A percentile compares a stretch with the other conserved stretches of the same genome.
These are phyloP conservation scores for Talaromyces sp. DNA, from an alignment of 2,329 filamentous ascomycete species.

Conservation along the genomic window DNA sequence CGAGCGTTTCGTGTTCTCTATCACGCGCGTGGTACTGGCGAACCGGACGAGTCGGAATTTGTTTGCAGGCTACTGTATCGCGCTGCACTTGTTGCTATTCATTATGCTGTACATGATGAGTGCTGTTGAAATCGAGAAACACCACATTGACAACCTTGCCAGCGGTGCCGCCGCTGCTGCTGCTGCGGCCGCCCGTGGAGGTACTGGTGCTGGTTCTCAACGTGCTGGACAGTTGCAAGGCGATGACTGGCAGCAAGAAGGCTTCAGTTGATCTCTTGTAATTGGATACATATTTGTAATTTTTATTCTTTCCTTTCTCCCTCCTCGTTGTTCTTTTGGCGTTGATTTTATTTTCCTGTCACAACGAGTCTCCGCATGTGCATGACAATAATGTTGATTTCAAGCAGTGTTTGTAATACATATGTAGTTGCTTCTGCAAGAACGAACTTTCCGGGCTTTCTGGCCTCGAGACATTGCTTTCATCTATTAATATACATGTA, in stretches of 20 bases:
- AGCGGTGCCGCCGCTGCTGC: slow-evolving; percentile 36
- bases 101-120: slow-evolving; percentile 81
- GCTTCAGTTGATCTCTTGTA: slow-evolving; percentile 38
- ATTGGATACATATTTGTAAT: neutral
- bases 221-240: slow-evolving; percentile 32
- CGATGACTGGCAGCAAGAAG: slow-evolving; percentile 60
- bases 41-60: slow-evolving; percentile 87
- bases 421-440: neutral
- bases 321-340: neutral
- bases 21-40: slow-evolving; percentile 84
- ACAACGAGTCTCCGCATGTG: neutral
- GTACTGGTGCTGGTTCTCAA: slow-evolving; percentile 19
- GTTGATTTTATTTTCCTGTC: neutral
- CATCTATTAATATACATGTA: too few species aligned
- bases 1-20: slow-evolving; percentile 81
- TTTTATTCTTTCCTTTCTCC: neutral
- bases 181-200: slow-evolving; percentile 23
- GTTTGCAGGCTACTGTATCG: slow-evolving; percentile 87
- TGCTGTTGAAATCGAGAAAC: slow-evolving; percentile 58
- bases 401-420: neutral
- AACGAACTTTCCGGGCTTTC: neutral
- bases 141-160: slow-evolving; percentile 53
- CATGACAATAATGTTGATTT: neutral
- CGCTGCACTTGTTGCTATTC: slow-evolving; percentile 82
- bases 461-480: neutral